Evolutionary conservation across 2,329 filamentous ascomycete species (phyloP), one percentile per base, ranked within the genome.

Genomic region (Truncatella angustata): DNA sequence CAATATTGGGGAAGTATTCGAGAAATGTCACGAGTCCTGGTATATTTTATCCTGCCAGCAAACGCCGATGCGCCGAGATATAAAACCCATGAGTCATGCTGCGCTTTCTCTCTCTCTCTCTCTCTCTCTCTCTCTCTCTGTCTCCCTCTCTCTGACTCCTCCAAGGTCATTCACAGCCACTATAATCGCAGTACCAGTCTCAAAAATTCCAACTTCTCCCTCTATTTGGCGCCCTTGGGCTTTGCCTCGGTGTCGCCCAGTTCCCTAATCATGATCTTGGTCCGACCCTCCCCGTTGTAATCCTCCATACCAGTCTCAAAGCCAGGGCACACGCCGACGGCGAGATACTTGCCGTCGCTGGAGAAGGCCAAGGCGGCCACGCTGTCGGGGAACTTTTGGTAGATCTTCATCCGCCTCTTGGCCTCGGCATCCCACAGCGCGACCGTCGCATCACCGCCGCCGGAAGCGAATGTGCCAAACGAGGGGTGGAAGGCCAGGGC

Each of bases 381-480:
- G 63, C 86, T 91, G 39, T 91, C 84, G 14, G 86, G 80, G 53
- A 92, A 91, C 64, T 89, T 88, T 63, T 91, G 90, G 69, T 96
- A 96, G 67, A 95, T 90, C 66, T 90, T 83, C 69, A 97, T 89
- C 67, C 92, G 83, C 63, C 91, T 81, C 82, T 96, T 97, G 51
- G 90, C 89, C 62, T 91, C 86, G 9, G 89, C 91, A 67, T 97
- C 92, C 92, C 92, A 97, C 39, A 97, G 73, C 4, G 90, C 90
- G n/a, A 96, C 91, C 7, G 92, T 89, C 32, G 91, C 90, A 66
- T 97, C 92, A 26, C 91, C 92, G 40, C 92, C 92, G 24, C 90
- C 92, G 11, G 87, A 91, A 0, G 91, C 92, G 69, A 97, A 96
- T 0, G 91, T 95, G 55, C 90, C 90, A 64, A 83, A 81, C 3